phyloP scores from a whole-genome alignment of 2,329 filamentous ascomycete species.

The Claviceps sp. region DNA sequence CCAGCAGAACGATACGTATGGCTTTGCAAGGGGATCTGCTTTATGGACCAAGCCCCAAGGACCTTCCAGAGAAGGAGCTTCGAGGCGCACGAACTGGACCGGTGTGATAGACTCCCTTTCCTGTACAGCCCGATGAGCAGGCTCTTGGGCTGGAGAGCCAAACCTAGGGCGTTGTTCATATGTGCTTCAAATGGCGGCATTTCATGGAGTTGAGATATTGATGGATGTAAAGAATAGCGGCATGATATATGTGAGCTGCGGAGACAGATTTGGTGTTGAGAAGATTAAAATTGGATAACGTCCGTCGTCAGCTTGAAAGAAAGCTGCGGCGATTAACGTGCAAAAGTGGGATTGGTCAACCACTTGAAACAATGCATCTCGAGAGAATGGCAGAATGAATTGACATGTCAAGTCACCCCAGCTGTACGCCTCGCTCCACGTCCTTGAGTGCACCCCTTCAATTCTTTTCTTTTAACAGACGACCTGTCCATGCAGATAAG shows the following conservation, averaged over 20 bases:
- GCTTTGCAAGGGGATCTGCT: constrained; percentile 29
- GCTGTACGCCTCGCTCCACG: not conserved
- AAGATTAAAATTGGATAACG: not conserved
- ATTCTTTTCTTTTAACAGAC: not conserved
- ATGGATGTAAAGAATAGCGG: not conserved
- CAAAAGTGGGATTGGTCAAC: no score
- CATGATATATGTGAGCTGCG: not conserved
- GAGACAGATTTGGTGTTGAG: not conserved
- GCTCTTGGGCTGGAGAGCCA: not conserved
- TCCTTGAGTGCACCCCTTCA: not conserved
- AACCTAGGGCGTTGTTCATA: not conserved
- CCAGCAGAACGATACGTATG: constrained; percentile 23
- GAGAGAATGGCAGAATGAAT: not conserved
- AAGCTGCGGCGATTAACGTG: not conserved
- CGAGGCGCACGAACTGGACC: constrained; percentile 13
- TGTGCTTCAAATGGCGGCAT: not conserved
- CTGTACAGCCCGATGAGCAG: not conserved
- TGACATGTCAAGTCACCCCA: not conserved
- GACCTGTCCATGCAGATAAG: not conserved
- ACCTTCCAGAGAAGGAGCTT: constrained; percentile 20
- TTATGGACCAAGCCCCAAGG: constrained; percentile 29
- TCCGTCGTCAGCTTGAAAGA: not conserved
- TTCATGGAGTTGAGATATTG: not conserved
- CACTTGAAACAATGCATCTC: not conserved
- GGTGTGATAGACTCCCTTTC: constrained; percentile 9